A percentile compares a stretch with the other conserved stretches of the same genome.
Evolutionary conservation across 192 early-diverging fungal species (phyloP).

Genomic region (Coemansia sp.): DNA sequence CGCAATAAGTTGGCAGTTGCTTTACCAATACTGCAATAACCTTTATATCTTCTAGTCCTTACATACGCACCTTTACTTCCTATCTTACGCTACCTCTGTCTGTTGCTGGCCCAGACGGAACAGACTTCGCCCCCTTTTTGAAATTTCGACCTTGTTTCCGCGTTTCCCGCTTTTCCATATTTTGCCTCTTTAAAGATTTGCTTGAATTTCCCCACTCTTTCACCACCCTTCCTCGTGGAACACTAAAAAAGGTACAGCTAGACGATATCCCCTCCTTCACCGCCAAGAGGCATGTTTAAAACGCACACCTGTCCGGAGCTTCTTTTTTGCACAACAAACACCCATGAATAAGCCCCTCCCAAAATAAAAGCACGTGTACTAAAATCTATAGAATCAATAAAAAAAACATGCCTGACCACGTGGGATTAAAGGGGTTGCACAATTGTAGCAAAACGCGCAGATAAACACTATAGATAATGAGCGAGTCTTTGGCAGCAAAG

Average conservation of each 20-base stretch:
- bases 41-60: not conserved
- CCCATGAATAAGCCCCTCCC: no score
- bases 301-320: no score
- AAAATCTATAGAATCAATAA: no score
- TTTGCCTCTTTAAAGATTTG: not conserved
- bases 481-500: conserved; percentile 34
- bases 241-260: not conserved
- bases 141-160: not conserved
- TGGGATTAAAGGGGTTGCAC: no score
- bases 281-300: no score
- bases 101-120: not conserved
- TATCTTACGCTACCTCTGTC: not conserved
- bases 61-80: not conserved
- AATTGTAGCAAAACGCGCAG: no score
- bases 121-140: not conserved
- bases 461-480: conserved; percentile 39
- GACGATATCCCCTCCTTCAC: no score
- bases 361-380: no score
- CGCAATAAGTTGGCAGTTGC: not conserved
- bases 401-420: no score
- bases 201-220: not conserved
- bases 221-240: not conserved
- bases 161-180: not conserved
- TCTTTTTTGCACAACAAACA: no score
- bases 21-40: conserved; percentile 4